Conservation (phyloP, 257 asterid species). For the Buddleja alternifolia region DNA sequence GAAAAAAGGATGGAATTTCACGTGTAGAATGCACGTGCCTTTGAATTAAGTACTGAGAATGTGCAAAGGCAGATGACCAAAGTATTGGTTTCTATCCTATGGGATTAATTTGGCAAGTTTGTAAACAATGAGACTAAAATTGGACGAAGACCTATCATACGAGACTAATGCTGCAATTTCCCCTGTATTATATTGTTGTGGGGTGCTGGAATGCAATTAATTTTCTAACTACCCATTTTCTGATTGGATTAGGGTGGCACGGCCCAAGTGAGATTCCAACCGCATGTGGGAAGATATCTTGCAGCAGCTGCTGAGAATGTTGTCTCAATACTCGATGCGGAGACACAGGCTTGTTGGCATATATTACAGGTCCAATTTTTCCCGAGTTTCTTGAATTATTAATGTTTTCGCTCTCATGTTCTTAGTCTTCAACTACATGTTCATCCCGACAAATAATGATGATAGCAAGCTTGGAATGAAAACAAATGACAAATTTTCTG, state of each 20-base stretch:
- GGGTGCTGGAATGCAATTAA: neutral
- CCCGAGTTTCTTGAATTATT: neutral
- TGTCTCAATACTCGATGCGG: conserved; percentile 82
- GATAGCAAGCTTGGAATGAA: no score
- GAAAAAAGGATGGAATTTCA: no score
- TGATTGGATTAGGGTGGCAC: conserved; percentile 72
- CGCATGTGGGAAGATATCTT: conserved; percentile 83
- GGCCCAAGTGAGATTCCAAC: conserved; percentile 93
- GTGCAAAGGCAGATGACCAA: no score
- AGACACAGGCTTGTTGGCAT: conserved; percentile 78
- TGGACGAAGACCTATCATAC: no score
- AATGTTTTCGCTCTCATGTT: neutral
- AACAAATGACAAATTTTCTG: neutral
- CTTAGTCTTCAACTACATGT: neutral
- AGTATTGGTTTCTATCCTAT: no score
- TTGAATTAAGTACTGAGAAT: no score
- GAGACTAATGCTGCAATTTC: no score
- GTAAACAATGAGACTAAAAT: no score
- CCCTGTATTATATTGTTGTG: neutral
- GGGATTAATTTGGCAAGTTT: no score
- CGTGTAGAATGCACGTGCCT: no score
- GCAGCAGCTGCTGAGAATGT: conserved; percentile 97
- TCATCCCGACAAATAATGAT: no score
- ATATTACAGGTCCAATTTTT: conserved; percentile 60
- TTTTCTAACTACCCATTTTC: conserved; percentile 18